Evolutionary conservation across 148 eudicot genomes (phyloP).

Genomic region (Rhododendron molle): DNA sequence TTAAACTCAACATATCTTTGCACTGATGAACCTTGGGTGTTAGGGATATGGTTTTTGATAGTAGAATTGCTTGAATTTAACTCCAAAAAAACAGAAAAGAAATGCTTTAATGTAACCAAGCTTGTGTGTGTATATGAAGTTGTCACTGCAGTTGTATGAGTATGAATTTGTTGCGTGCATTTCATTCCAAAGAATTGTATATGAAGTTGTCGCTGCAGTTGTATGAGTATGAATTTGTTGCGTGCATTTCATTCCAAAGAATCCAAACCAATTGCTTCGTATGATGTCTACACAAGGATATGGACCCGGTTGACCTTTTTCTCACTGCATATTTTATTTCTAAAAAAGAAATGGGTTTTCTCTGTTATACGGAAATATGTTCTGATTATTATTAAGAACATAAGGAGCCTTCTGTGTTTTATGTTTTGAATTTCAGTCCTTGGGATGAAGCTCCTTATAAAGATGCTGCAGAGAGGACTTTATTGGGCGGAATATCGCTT

Average conservation of each 20-base stretch:
- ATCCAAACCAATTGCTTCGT: background rate
- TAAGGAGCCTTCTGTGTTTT: background rate
- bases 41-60: background rate
- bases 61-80: background rate
- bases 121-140: background rate
- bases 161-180: background rate
- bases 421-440: slow-evolving; percentile 41
- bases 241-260: background rate
- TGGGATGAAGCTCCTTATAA: slow-evolving; percentile 52
- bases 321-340: background rate
- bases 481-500: slow-evolving; percentile 36
- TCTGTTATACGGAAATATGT: background rate
- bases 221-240: background rate
- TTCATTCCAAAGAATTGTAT: background rate
- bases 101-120: background rate
- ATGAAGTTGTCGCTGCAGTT: background rate
- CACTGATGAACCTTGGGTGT: background rate
- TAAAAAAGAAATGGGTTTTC: background rate
- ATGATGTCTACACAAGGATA: background rate
- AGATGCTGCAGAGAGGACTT: slow-evolving; percentile 43
- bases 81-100: background rate
- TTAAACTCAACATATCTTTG: background rate
- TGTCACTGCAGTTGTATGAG: background rate
- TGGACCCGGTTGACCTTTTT: background rate
- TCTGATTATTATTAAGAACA: background rate